phyloP scores from a whole-genome alignment of 441 rosid genomes.

The Gossypium lobatum region DNA sequence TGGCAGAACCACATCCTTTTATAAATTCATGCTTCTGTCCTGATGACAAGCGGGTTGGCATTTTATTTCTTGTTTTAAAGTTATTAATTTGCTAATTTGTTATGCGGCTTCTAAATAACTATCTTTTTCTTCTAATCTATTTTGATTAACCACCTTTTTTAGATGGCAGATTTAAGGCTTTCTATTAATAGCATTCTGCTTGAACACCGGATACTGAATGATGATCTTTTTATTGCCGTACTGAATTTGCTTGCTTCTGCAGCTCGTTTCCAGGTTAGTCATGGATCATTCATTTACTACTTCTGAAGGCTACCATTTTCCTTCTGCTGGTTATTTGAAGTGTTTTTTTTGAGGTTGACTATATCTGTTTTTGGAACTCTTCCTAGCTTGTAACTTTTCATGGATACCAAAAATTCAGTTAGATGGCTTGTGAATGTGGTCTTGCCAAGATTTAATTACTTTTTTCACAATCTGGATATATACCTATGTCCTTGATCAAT shows the following conservation, averaged over 20 bases:
- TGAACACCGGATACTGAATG: constrained; percentile 47
- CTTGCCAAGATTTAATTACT: background rate
- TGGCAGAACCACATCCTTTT: constrained; percentile 48
- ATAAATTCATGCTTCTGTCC: constrained; percentile 59
- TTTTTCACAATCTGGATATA: background rate
- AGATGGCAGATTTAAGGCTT: constrained; percentile 61
- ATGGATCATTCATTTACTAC: background rate
- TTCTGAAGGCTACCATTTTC: background rate
- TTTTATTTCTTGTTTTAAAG: constrained; percentile 12
- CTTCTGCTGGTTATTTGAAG: background rate
- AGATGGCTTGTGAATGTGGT: background rate
- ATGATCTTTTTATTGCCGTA: constrained; percentile 56
- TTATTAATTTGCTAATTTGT: constrained; percentile 6
- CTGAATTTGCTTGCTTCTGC: constrained; percentile 64
- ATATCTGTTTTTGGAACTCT: constrained; percentile 1
- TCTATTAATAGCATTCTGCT: constrained; percentile 38
- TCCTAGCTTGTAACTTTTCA: background rate
- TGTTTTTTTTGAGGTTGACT: background rate
- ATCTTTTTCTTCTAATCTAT: constrained; percentile 13
- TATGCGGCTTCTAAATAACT: constrained; percentile 14
- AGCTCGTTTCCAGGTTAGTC: constrained; percentile 76
- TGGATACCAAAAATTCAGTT: background rate
- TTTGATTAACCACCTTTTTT: constrained; percentile 28
- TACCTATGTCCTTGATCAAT: background rate
- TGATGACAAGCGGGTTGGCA: constrained; percentile 67